These are phyloP conservation scores for Conringia planisiliqua DNA, from an alignment of 345 rosid species.

Conservation along the genomic window DNA sequence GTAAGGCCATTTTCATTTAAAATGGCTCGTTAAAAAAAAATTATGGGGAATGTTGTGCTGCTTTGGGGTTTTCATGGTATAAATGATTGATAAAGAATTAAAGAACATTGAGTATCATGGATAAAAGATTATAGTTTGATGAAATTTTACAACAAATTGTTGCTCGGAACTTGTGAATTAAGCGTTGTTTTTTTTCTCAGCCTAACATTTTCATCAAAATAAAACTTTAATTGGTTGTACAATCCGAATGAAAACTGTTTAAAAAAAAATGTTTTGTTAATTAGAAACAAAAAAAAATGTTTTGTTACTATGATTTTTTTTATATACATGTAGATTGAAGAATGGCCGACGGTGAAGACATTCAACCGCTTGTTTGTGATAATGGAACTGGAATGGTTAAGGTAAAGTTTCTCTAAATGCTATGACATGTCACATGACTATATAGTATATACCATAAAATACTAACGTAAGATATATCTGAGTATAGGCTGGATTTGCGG, in stretches of 20 bases:
- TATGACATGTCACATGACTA: neutral
- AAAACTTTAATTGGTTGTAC: too few species aligned
- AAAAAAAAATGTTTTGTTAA: neutral
- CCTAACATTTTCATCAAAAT: too few species aligned
- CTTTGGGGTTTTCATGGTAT: neutral
- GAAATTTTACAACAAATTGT: neutral
- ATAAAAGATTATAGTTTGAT: neutral
- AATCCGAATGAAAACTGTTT: too few species aligned
- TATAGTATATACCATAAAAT: neutral
- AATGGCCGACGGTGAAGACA: conserved; percentile 29
- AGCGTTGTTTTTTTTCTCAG: too few species aligned
- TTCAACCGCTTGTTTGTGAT: conserved; percentile 31
- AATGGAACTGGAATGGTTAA: conserved; percentile 37
- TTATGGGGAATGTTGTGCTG: neutral
- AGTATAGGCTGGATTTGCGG: conserved; percentile 66
- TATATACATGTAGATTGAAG: neutral
- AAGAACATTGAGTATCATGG: neutral
- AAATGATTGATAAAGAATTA: neutral
- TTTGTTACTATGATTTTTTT: neutral
- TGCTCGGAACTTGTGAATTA: too few species aligned
- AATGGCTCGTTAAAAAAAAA: too few species aligned
- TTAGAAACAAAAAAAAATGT: neutral
- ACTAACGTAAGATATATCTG: neutral
- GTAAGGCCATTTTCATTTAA: neutral
- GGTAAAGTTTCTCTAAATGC: conserved; percentile 17